phyloP scores from a whole-genome alignment of 169 alveolate species.

The Cyclospora cayetanensis region DNA sequence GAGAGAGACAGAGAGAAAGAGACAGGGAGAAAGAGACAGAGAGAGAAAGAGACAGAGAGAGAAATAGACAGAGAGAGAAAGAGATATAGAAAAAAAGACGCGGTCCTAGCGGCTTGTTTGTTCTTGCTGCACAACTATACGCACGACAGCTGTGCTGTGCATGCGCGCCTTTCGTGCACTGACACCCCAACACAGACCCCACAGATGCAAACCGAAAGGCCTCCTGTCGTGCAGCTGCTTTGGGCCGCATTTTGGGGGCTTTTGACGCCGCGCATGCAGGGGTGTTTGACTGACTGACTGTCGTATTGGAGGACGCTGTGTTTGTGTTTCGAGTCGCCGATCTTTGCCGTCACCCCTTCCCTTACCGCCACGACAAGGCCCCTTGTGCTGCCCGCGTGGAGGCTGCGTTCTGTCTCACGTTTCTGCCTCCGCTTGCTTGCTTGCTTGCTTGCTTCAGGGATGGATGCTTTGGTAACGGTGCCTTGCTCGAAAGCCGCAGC shows the following conservation, averaged over 20 bases:
- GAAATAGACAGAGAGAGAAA: background rate
- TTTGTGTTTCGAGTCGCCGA: too few species aligned
- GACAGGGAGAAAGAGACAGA: background rate
- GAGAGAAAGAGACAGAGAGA: background rate
- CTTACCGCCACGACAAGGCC: too few species aligned
- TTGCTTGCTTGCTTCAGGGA: constrained; percentile 76
- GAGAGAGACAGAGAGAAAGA: background rate
- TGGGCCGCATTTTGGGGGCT: too few species aligned
- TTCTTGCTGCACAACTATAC: background rate
- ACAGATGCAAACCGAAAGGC: too few species aligned
- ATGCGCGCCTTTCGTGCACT: background rate
- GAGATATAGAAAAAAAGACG: background rate
- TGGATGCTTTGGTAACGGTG: constrained; percentile 97
- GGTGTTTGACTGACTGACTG: too few species aligned
- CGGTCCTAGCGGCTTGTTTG: background rate
- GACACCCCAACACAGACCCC: too few species aligned
- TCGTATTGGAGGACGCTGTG: too few species aligned
- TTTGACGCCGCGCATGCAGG: too few species aligned
- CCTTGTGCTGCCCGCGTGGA: too few species aligned
- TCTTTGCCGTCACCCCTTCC: too few species aligned
- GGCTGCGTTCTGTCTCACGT: too few species aligned
- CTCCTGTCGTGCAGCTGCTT: too few species aligned
- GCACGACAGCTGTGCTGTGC: background rate
- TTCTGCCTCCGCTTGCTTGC: background rate
- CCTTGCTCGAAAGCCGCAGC: constrained; percentile 99